Conservation (phyloP, 331 rosid genomes). For the Quercus phellos region DNA sequence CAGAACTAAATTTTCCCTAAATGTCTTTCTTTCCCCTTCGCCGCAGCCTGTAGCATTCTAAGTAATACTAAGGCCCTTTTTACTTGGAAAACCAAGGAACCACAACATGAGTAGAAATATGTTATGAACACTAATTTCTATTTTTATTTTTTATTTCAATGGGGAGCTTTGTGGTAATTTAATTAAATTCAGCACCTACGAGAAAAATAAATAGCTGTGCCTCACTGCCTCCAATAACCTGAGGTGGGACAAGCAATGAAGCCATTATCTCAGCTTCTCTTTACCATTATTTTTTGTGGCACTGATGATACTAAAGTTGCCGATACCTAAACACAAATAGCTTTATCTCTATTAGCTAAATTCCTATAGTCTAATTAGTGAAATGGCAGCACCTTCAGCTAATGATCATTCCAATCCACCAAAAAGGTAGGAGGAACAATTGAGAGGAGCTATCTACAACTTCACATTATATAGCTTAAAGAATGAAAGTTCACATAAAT, state of each 20-base stretch:
- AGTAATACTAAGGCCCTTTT: background rate
- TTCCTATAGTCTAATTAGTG: background rate
- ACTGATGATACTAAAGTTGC: background rate
- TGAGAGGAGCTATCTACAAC: background rate
- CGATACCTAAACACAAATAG: background rate
- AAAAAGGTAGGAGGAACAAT: background rate
- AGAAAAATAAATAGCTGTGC: background rate
- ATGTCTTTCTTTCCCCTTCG: background rate
- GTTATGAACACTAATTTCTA: background rate
- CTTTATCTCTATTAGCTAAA: background rate
- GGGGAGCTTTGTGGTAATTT: background rate
- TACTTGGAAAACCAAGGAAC: background rate
- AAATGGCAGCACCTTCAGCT: background rate
- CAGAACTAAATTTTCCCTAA: background rate
- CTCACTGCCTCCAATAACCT: background rate
- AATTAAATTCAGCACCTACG: background rate
- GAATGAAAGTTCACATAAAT: slow-evolving; percentile 2
- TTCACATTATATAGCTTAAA: background rate
- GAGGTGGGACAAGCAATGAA: background rate
- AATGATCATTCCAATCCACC: background rate
- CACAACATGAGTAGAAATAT: background rate
- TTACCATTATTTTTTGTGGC: background rate
- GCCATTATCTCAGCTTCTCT: background rate
- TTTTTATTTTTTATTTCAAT: background rate
- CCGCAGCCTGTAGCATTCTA: background rate